These are phyloP conservation scores for Fusarium incarnatum DNA, from an alignment of 2,329 filamentous ascomycete genomes.

Conservation along the genomic window DNA sequence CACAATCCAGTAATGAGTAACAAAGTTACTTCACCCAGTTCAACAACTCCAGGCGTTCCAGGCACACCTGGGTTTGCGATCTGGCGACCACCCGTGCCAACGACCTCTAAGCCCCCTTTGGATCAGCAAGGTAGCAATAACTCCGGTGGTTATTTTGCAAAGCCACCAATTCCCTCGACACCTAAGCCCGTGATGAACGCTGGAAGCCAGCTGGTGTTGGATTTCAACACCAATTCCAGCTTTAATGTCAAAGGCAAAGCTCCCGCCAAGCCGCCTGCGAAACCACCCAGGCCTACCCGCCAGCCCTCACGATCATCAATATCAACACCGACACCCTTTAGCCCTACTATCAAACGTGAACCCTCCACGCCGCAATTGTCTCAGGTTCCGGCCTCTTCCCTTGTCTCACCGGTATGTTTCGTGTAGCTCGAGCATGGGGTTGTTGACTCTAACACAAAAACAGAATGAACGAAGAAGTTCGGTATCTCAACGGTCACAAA, in stretches of 20 bases:
- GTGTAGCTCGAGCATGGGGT: no score
- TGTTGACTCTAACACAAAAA: conserved; percentile 14
- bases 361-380: conserved; percentile 47
- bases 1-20: conserved; percentile 42
- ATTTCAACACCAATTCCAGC: conserved; percentile 50
- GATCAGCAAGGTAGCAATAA: conserved; percentile 40
- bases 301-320: conserved; percentile 42
- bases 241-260: conserved; percentile 52
- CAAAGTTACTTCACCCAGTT: conserved; percentile 33
- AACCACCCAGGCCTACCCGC: conserved; percentile 44
- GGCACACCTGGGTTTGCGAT: conserved; percentile 55
- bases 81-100: conserved; percentile 53
- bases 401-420: conserved; percentile 45
- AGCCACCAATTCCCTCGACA: conserved; percentile 55
- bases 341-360: conserved; percentile 48
- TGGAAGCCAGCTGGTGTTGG: conserved; percentile 53
- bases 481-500: conserved; percentile 47
- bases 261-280: conserved; percentile 50
- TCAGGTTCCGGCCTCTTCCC: conserved; percentile 43
- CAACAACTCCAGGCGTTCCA: conserved; percentile 39
- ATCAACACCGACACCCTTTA: conserved; percentile 40
- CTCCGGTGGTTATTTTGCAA: conserved; percentile 48
- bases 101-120: conserved; percentile 40
- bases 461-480: conserved; percentile 48
- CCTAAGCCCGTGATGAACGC: conserved; percentile 53